phyloP scores from a whole-genome alignment of 805 yeast species.

The Candida ulmi region DNA sequence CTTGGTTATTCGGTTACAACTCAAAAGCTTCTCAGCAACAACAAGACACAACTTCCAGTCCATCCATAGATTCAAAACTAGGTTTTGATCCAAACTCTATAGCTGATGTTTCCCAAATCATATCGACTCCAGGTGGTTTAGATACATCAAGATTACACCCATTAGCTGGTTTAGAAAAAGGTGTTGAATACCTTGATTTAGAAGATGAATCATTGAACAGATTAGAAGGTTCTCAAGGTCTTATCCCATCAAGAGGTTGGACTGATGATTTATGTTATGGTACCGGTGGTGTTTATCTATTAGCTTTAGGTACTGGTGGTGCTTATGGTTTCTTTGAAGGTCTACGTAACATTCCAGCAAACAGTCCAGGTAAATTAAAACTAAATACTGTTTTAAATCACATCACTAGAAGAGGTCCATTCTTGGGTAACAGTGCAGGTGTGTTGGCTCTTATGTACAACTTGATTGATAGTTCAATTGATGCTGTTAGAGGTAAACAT shows the following conservation, averaged over 20 bases:
- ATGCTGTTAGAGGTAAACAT: conserved; percentile 79
- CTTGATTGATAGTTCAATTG: conserved; percentile 73
- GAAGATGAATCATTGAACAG: conserved; percentile 74
- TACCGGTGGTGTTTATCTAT: conserved; percentile 86
- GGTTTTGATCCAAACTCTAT: conserved; percentile 67
- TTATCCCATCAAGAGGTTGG: conserved; percentile 97
- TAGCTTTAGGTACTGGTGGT: conserved; percentile 89
- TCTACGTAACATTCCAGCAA: conserved; percentile 64
- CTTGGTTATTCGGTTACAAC: conserved; percentile 23
- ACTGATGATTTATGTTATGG: conserved; percentile 97
- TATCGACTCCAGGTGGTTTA: conserved; percentile 54
- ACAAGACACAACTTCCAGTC: conserved; percentile 3
- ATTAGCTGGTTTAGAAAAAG: conserved; percentile 85
- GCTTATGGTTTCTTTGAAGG: conserved; percentile 86
- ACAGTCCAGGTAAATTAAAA: conserved; percentile 74
- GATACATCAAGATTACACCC: conserved; percentile 82
- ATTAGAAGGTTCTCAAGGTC: conserved; percentile 85
- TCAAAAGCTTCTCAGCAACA: conserved; percentile 8
- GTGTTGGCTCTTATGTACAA: conserved; percentile 88
- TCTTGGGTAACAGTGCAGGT: conserved; percentile 92
- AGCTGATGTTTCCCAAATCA: conserved; percentile 55
- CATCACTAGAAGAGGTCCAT: conserved; percentile 94
- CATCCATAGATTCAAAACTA: conserved; percentile 17
- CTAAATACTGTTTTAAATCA: conserved; percentile 88
- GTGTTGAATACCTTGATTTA: conserved; percentile 82